Conservation (phyloP, 768 basidiomycete genomes). For the Stropharia rugosoannulata region DNA sequence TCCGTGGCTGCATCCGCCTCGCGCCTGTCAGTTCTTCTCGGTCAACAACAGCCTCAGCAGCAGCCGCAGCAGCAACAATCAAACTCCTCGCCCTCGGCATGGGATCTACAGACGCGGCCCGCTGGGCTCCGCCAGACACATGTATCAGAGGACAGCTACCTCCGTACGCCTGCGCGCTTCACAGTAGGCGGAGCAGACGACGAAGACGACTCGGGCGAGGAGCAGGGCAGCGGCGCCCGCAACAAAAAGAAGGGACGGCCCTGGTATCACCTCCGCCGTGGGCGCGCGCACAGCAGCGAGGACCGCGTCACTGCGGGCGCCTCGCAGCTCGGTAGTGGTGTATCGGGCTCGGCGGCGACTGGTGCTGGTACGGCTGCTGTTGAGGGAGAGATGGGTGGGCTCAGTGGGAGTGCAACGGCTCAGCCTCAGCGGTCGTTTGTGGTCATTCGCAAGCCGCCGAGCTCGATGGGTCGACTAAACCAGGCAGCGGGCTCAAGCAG, state of each 20-base stretch:
- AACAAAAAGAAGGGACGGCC: constrained; percentile 53
- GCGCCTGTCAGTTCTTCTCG: background rate
- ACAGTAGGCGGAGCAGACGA: constrained; percentile 27
- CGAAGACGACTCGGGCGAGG: constrained; percentile 41
- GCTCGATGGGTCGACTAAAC: constrained; percentile 32
- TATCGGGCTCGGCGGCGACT: constrained; percentile 2
- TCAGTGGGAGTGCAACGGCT: constrained; percentile 21
- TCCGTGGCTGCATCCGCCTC: background rate
- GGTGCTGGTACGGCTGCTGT: constrained; percentile 18
- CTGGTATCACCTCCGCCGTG: constrained; percentile 68
- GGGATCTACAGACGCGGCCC: constrained; percentile 4
- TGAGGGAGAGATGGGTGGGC: constrained; percentile 35
- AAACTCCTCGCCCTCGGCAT: constrained; percentile 7
- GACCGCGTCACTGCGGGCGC: constrained; percentile 31
- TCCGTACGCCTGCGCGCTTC: constrained; percentile 20
- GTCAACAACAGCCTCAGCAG: background rate
- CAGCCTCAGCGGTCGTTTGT: constrained; percentile 61
- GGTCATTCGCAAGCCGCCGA: constrained; percentile 61
- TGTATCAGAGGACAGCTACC: constrained; percentile 24
- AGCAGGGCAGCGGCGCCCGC: constrained; percentile 29
- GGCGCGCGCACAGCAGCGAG: constrained; percentile 60
- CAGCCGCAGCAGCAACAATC: background rate
- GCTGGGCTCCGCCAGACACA: constrained; percentile 16
- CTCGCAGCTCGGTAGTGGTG: background rate
- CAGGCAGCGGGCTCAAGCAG: constrained; percentile 19